phyloP scores from a whole-genome alignment of 1,139 yeast genomes.

The Hemisphaericaspora xylofermentans region DNA sequence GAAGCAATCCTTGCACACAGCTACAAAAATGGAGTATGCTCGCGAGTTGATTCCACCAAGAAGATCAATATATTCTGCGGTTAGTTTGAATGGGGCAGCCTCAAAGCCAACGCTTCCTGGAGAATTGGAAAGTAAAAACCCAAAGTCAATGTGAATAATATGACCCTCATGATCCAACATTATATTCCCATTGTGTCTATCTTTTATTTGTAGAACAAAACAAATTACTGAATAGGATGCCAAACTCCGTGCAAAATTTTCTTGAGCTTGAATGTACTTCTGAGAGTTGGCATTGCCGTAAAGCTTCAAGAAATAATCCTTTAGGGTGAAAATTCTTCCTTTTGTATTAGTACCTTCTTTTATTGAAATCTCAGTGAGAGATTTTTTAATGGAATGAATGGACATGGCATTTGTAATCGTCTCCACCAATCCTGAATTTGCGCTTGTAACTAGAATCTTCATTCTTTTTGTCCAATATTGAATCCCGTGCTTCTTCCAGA shows the following conservation, averaged over 20 bases:
- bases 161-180: slow-evolving; percentile 94
- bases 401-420: slow-evolving; percentile 93
- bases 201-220: slow-evolving; percentile 86
- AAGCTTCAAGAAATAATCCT: slow-evolving; percentile 72
- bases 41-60: slow-evolving; percentile 74
- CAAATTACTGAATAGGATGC: slow-evolving; percentile 90
- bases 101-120: slow-evolving; percentile 97
- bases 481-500: slow-evolving; percentile 70
- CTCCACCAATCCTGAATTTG: slow-evolving; percentile 88
- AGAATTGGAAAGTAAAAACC: slow-evolving; percentile 85
- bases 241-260: slow-evolving; percentile 76
- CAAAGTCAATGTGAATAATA: slow-evolving; percentile 93
- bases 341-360: slow-evolving; percentile 63
- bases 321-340: slow-evolving; percentile 67
- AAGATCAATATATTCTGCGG: slow-evolving; percentile 82
- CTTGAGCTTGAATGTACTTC: slow-evolving; percentile 69
- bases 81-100: slow-evolving; percentile 93
- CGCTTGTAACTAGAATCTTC: slow-evolving; percentile 89
- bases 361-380: slow-evolving; percentile 74
- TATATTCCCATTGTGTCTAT: slow-evolving; percentile 94
- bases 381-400: slow-evolving; percentile 89
- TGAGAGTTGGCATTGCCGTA: slow-evolving; percentile 61
- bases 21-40: slow-evolving; percentile 56
- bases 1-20: slow-evolving; percentile 69
- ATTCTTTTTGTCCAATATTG: slow-evolving; percentile 89